Base-by-base conservation (phyloP, 169 alveolate species). In the Plasmodium cynomolgi region DNA sequence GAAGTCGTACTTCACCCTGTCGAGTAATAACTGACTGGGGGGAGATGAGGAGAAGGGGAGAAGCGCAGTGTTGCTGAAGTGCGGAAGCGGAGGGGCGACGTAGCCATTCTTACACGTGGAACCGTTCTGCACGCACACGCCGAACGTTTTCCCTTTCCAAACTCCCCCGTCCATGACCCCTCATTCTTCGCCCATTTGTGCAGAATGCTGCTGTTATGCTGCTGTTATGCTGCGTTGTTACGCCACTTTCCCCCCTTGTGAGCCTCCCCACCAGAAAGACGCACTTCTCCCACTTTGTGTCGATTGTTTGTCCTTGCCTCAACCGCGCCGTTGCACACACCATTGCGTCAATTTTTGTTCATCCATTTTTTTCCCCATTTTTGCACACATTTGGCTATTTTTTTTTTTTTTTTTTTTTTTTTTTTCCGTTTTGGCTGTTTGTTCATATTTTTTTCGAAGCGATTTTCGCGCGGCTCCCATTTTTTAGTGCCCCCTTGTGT, bases 1-100 rank as follows among this genome's bases (percentile, higher is more conserved):
- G 80, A 88, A 96, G 33, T 81, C 97, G 26, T 95, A 95, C 93
- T 86, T 86, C 71, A 86, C 93, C 71, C n/a, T 86, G 47, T 86
- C 93, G 29, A 86, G 20, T 34, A 86, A 71, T 86, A 79, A 79
- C 26, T 86, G 50, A 77, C 8, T 5, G 77, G 56, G 31, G 8
- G 77, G n/a, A 68, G 37, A 68, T 17, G 37, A 2, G 62, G 62
- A 50, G 62, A 44, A 11, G n/a, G 56, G 56, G 56, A 11, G 9
- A 44, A 44, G 11, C 11, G 56, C 56, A 44, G 56, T 44, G 56
- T 13, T 26, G 75, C 11, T 15, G 34, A 62, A 62, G 34, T 6
- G 34, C 1, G 2, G 11, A 26, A 26, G 39, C 20, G 77, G 15
- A 62, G 13, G 75, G 37, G 4, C 1, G 37, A 62, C 3, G 75